A percentile compares a stretch with the other conserved stretches of the same genome.
These are phyloP conservation scores for Fusarium sp. DNA, from an alignment of 2,329 filamentous ascomycete genomes.

Conservation along the genomic window DNA sequence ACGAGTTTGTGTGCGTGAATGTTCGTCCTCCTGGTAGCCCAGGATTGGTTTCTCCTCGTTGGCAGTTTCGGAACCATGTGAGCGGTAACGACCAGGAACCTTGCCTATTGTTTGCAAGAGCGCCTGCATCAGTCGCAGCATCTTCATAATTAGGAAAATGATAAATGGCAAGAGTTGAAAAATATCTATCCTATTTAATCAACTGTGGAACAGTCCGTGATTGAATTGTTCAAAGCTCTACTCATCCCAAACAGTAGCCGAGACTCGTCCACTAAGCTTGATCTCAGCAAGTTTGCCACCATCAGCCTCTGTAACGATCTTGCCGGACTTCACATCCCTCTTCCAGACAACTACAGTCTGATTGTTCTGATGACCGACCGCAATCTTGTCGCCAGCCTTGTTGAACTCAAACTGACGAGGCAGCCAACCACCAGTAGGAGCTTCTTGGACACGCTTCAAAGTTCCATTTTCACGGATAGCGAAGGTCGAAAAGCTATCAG, in stretches of 20 bases:
- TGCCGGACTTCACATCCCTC: slow-evolving; percentile 39
- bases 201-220: too few relatives aligned
- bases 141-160: neutral
- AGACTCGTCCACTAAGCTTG: slow-evolving; percentile 24
- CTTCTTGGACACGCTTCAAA: slow-evolving; percentile 37
- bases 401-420: slow-evolving; percentile 48
- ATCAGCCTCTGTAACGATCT: slow-evolving; percentile 39
- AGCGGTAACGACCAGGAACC: slow-evolving; percentile 48
- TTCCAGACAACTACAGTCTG: slow-evolving; percentile 47
- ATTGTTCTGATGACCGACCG: slow-evolving; percentile 47
- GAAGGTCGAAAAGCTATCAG: slow-evolving; percentile 45
- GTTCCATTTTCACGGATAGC: slow-evolving; percentile 40
- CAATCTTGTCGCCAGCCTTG: slow-evolving; percentile 45
- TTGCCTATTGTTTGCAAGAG: slow-evolving; percentile 49
- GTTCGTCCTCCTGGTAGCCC: slow-evolving; percentile 44
- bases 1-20: slow-evolving; percentile 49
- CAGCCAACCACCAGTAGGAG: slow-evolving; percentile 42
- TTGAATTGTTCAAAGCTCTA: neutral
- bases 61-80: slow-evolving; percentile 49
- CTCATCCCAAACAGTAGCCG: slow-evolving; percentile 45
- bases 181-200: too few relatives aligned
- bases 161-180: too few relatives aligned
- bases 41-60: slow-evolving; percentile 50
- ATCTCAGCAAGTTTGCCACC: slow-evolving; percentile 44
- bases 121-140: slow-evolving; percentile 36